Conservation (phyloP, 208 protist species). For the Zelonia costaricensis region DNA sequence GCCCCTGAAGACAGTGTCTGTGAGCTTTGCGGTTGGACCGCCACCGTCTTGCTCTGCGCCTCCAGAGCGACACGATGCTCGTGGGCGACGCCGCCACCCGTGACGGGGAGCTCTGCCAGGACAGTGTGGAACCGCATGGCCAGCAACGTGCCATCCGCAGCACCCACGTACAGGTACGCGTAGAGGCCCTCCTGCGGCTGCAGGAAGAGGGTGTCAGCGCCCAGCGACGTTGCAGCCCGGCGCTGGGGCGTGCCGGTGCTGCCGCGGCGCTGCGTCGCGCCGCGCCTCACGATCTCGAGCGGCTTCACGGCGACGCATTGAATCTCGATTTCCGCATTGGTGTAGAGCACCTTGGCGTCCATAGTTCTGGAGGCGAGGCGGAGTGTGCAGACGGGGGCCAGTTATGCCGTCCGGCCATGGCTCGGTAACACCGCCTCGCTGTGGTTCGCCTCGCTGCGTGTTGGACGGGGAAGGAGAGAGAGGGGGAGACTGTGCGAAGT, state of each 20-base stretch:
- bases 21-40: no score
- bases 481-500: no score
- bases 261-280: neutral
- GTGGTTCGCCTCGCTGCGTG: no score
- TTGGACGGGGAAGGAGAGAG: no score
- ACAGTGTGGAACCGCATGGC: slow-evolving; percentile 27
- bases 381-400: no score
- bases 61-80: slow-evolving; percentile 25
- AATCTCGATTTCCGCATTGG: slow-evolving; percentile 17
- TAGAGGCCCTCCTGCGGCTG: slow-evolving; percentile 23
- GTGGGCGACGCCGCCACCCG: neutral
- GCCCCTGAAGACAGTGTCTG: no score
- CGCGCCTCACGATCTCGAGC: slow-evolving; percentile 13
- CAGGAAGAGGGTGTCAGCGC: slow-evolving; percentile 10
- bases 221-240: slow-evolving; percentile 5
- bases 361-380: no score
- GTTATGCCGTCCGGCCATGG: no score
- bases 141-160: slow-evolving; percentile 27
- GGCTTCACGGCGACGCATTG: slow-evolving; percentile 33
- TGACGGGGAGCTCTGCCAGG: slow-evolving; percentile 1
- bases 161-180: slow-evolving; percentile 34
- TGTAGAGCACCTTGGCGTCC: slow-evolving; percentile 37
- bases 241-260: neutral
- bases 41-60: slow-evolving; percentile 21
- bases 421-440: no score